Conservation (phyloP, 2,329 filamentous ascomycete genomes). For the Gnomoniopsis sp. region DNA sequence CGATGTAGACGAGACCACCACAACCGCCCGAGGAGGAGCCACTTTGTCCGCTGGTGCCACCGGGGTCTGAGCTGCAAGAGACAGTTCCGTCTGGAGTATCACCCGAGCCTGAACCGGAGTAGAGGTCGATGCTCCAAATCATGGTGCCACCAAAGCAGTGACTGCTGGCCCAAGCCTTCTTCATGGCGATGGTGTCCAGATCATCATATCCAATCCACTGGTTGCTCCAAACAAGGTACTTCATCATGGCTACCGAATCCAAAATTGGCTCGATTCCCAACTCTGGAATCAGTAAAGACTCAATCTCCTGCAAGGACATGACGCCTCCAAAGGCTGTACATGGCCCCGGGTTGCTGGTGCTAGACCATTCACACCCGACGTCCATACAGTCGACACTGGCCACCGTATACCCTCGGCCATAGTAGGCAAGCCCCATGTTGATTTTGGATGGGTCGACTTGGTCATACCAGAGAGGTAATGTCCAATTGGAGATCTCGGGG, state of each 20-base stretch:
- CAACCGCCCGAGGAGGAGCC: too few species aligned
- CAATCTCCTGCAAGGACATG: slow-evolving; percentile 29
- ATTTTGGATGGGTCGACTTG: slow-evolving; percentile 37
- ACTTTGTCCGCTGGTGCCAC: too few species aligned
- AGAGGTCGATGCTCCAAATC: slow-evolving; percentile 29
- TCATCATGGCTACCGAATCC: slow-evolving; percentile 21
- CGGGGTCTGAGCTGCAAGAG: too few species aligned
- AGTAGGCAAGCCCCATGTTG: slow-evolving; percentile 44
- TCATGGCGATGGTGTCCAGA: slow-evolving; percentile 22
- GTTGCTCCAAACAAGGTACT: slow-evolving; percentile 25
- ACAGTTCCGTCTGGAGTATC: too few species aligned
- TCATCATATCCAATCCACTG: slow-evolving; percentile 27
- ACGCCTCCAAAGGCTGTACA: slow-evolving; percentile 29
- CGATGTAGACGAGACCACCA: too few species aligned
- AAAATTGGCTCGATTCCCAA: not conserved
- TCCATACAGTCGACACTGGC: slow-evolving; percentile 24
- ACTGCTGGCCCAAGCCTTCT: slow-evolving; percentile 25
- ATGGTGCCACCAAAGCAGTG: slow-evolving; percentile 31
- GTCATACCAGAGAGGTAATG: slow-evolving; percentile 38
- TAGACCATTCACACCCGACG: slow-evolving; percentile 23
- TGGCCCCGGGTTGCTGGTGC: slow-evolving; percentile 23
- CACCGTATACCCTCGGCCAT: slow-evolving; percentile 42
- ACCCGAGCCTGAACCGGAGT: too few species aligned
- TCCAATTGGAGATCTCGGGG: slow-evolving; percentile 35
- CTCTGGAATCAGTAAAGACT: slow-evolving; percentile 25